Base-by-base conservation (phyloP, 805 yeast species). In the Hermanozyma aechmeae region DNA sequence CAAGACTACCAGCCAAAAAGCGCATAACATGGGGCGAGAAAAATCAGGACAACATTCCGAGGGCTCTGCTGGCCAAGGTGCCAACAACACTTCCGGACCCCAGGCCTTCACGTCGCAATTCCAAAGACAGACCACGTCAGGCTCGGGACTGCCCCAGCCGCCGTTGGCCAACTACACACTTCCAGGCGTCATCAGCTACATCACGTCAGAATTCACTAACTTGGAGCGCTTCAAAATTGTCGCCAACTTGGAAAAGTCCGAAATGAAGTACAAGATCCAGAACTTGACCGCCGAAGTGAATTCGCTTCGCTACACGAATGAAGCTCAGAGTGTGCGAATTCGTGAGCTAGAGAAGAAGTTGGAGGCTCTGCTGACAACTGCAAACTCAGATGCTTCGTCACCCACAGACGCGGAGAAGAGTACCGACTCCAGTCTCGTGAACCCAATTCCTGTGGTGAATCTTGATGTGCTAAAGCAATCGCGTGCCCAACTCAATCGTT, bases 151-250 rank as follows among this genome's bases (percentile, higher is more conserved):
- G 26, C 29, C 29, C 13, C 21, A 24, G 5, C 25, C 28, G 13
- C 27, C 27, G n/a, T 37, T 39, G 42, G 57, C 62, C 16, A 52
- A 56, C 31, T 61, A 62, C 36, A 70, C 77, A 3, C 54, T 72
- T 11, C 79, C 79, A 0, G 79, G 79, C 0, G 71, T 72, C 14
- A 71, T 72, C 54, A 72, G 71, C 42, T 72, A 72, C 42, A 50
- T 72, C 34, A 74, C 75, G 24, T 60, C 70, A n/a, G 78, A 72
- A 37, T 72, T 71, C 48, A 71, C 78, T 15, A 63, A 63, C 24
- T 41, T 50, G 35, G 55, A 50, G 32, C 40, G 55, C 20, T 50
- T 39, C 46, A 61, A 71, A 40, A 69, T 72, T 51, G 54, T 68
- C 51, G 61, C 65, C 33, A 73, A 68, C 43, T 50, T 72, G 39